phyloP scores from a whole-genome alignment of 2,329 filamentous ascomycete genomes.

The Ceratocystis huliohia region DNA sequence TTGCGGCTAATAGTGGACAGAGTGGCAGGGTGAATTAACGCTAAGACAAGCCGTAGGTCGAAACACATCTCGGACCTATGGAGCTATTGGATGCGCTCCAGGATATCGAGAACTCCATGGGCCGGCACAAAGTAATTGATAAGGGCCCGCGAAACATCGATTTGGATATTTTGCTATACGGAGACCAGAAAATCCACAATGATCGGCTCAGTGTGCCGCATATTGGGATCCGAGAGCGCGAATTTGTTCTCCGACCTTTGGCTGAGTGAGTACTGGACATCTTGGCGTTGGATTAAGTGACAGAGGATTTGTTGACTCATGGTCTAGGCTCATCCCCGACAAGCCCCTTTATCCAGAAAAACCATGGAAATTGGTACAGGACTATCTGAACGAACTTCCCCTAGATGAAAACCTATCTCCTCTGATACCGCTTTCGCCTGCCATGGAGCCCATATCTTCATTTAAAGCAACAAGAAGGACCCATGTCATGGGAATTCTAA shows the following conservation, averaged over 20 bases:
- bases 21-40: not conserved
- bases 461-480: conserved; percentile 49
- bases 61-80: conserved; percentile 63
- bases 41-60: conserved; percentile 44
- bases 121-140: conserved; percentile 71
- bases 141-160: conserved; percentile 94
- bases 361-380: conserved; percentile 48
- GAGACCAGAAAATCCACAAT: conserved; percentile 49
- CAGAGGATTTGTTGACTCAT: not conserved
- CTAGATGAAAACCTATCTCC: conserved; percentile 42
- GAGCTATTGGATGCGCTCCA: conserved; percentile 70
- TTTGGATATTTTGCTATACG: conserved; percentile 80
- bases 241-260: conserved; percentile 83
- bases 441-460: conserved; percentile 43
- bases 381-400: conserved; percentile 48
- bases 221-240: conserved; percentile 69
- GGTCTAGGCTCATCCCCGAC: conserved; percentile 41
- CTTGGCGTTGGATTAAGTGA: not conserved
- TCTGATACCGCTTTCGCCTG: conserved; percentile 40
- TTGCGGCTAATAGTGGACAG: not conserved
- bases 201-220: conserved; percentile 77
- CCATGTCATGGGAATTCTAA: conserved; percentile 84
- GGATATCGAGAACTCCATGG: conserved; percentile 66
- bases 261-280: conserved; percentile 47
- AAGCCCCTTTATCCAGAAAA: conserved; percentile 39